Evolutionary conservation across 768 basidiomycete genomes (phyloP), one percentile per base, ranked within the genome.

Genomic region (Paxillus ammoniavirescens): DNA sequence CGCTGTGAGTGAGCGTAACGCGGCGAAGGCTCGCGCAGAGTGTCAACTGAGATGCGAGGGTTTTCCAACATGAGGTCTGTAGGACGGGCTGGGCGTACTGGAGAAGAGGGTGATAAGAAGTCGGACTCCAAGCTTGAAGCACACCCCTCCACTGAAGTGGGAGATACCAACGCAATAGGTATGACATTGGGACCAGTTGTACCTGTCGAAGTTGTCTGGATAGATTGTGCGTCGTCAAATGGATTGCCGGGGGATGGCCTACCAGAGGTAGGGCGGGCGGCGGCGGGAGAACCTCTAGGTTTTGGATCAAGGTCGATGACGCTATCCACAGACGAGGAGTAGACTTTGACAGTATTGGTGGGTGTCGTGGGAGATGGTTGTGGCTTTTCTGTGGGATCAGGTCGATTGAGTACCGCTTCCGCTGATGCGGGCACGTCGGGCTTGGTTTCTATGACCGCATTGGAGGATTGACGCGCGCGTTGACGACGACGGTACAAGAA

Each of bases 131-230:
- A 77, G 9, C 67, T 65, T 12, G 66, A 28, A 70, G 68, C 35
- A 69, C 73, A 33, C 56, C 67, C 45, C 3, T 56, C 58, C 18
- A 70, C 66, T 10, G 79, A 77, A 18, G 82, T 82, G 15, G 87
- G 82, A 21, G 86, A 72, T 35, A 92, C 86, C 41, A 92, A 77
- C 12, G 90, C 90, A 55, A 93, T 92, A 56, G 90, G 90, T 53
- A 93, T 93, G 58, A 91, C 90, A 60, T 93, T 93, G 21, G 91
- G 89, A 41, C 82, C 82, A 64, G 89, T 86, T 13, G 89, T 86
- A 42, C 82, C 79, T n/a, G 85, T 82, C 9, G 80, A 79, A 0
- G 75, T 74, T 28, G 91, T 93, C 69, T 89, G 87, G 54, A 93
- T 93, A 37, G 90, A 92, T 45, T 87, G 82, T 26, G 70, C 72